Conservation (phyloP, 2,329 filamentous ascomycete genomes). For the Monosporascus ibericus region DNA sequence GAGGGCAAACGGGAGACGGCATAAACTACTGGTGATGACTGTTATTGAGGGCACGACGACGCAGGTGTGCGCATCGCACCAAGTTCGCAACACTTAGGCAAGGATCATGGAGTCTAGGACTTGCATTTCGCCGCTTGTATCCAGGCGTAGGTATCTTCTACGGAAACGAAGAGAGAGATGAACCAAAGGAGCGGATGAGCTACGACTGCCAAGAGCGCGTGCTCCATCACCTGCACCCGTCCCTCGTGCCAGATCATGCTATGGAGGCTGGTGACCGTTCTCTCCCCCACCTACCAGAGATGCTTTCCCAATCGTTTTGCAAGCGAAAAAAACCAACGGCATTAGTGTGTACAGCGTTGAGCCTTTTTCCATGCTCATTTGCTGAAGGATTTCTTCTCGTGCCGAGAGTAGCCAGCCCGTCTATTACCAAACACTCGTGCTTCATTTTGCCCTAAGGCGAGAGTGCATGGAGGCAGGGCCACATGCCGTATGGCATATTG, state of each 20-base stretch:
- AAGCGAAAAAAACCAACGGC: constrained; percentile 24
- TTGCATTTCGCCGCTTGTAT: constrained; percentile 25
- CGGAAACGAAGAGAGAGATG: constrained; percentile 23
- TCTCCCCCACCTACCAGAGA: not conserved
- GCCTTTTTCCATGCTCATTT: constrained; percentile 33
- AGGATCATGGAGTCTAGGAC: constrained; percentile 29
- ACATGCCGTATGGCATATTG: constrained; percentile 33
- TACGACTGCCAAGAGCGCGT: constrained; percentile 17
- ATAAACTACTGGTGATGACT: constrained; percentile 34
- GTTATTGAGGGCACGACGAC: constrained; percentile 19
- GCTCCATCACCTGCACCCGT: not conserved
- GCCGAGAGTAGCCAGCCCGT: constrained; percentile 39
- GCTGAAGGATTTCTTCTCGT: constrained; percentile 45
- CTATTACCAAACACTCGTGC: constrained; percentile 63
- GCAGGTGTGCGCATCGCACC: constrained; percentile 24
- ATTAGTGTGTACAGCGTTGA: constrained; percentile 48
- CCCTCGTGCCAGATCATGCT: not conserved
- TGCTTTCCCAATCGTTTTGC: not conserved
- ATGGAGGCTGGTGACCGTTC: not conserved
- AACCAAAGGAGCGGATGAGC: constrained; percentile 19
- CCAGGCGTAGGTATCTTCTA: constrained; percentile 20
- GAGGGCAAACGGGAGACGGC: constrained; percentile 90
- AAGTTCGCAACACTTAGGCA: constrained; percentile 25
- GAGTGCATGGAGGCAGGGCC: constrained; percentile 60
- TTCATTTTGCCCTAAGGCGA: constrained; percentile 26